Evolutionary conservation across 2,329 filamentous ascomycete species (phyloP).

Genomic region (Fusarium papillatum): DNA sequence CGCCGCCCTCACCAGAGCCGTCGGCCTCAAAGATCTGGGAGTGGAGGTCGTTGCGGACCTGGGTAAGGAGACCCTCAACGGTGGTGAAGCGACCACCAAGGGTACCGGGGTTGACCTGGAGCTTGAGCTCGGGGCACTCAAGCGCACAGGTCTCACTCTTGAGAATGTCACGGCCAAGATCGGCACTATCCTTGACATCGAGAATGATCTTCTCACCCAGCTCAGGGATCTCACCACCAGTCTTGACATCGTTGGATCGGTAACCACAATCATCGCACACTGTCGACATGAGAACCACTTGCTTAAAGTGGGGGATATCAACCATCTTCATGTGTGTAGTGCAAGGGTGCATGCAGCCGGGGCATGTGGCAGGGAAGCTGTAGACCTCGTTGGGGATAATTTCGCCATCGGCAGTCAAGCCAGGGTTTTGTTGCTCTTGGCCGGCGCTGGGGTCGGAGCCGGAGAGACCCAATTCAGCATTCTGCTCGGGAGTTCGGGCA

Average conservation of each 20-base stretch:
- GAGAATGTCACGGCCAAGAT: conserved; percentile 92
- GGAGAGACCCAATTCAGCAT: conserved; percentile 84
- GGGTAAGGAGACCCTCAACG: conserved; percentile 91
- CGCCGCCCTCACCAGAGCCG: conserved; percentile 72
- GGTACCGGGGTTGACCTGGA: conserved; percentile 92
- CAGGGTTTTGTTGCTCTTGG: conserved; percentile 65
- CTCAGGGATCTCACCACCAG: conserved; percentile 90
- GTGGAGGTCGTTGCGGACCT: conserved; percentile 91
- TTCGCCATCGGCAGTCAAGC: conserved; percentile 73
- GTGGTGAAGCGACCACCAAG: conserved; percentile 97
- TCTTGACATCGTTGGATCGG: conserved; percentile 97
- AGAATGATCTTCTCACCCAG: conserved; percentile 89
- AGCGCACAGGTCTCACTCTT: conserved; percentile 95
- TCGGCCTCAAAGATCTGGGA: conserved; percentile 89
- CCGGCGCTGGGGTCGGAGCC: conserved; percentile 71
- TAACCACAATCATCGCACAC: conserved; percentile 94
- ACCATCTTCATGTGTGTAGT: conserved; percentile 99
- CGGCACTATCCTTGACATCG: conserved; percentile 75
- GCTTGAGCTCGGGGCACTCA: conserved; percentile 86
- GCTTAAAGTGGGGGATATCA: conserved; percentile 97
- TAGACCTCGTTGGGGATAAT: conserved; percentile 95
- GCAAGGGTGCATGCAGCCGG: conserved; percentile 88
- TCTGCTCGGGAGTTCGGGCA: conserved; percentile 85
- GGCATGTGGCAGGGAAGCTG: conserved; percentile 91
- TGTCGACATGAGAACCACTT: conserved; percentile 96